phyloP scores from a whole-genome alignment of 495 filamentous ascomycete species.

The Penicillium taxi region DNA sequence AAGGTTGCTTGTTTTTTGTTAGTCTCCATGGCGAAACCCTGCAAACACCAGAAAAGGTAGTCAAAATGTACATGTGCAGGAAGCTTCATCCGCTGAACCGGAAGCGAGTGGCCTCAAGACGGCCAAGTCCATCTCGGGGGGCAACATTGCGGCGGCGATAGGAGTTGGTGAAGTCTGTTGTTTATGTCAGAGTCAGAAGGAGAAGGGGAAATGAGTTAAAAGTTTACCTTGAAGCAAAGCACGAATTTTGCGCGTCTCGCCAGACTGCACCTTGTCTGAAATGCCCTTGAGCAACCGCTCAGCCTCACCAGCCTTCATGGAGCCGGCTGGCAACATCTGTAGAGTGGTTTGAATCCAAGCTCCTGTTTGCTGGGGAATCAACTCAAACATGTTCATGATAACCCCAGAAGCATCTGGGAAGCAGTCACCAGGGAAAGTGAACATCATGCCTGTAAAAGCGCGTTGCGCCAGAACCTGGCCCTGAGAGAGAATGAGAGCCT shows the following conservation, averaged over 20 bases:
- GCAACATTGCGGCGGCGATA: constrained; percentile 92
- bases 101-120: constrained; percentile 77
- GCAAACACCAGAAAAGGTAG: constrained; percentile 2
- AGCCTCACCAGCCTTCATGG: constrained; percentile 57
- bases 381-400: constrained; percentile 79
- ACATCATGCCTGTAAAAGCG: constrained; percentile 95
- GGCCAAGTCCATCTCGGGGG: constrained; percentile 80
- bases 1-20: too few species aligned
- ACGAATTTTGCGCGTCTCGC: constrained; percentile 76
- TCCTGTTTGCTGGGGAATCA: constrained; percentile 69
- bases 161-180: constrained; percentile 77
- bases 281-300: constrained; percentile 60
- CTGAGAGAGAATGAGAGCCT: constrained; percentile 57
- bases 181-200: constrained; percentile 5
- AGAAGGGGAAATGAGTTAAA: background rate
- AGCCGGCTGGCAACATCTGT: constrained; percentile 72
- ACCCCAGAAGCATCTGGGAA: constrained; percentile 89
- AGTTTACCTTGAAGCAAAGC: constrained; percentile 64
- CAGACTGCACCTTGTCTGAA: constrained; percentile 55
- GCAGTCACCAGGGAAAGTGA: constrained; percentile 89
- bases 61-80: constrained; percentile 17
- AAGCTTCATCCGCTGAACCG: constrained; percentile 57
- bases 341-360: constrained; percentile 76
- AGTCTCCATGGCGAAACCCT: constrained; percentile 5
- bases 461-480: constrained; percentile 78